phyloP scores from a whole-genome alignment of 148 eudicot genomes.

The Rhododendron mucronatum region DNA sequence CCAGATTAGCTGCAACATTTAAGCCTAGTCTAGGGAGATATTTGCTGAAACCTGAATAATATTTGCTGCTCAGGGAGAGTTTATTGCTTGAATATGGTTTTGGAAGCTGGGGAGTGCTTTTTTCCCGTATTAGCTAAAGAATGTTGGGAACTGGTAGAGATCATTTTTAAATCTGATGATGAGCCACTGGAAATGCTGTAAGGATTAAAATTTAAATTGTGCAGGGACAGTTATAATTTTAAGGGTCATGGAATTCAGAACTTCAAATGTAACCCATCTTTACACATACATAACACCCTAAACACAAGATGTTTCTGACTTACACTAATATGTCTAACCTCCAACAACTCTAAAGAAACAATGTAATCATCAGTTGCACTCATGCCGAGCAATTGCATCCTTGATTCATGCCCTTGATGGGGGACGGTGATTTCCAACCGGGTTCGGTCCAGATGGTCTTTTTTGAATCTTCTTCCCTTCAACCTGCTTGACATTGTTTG shows the following conservation, averaged over 20 bases:
- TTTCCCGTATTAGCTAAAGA: neutral
- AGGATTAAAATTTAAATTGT: neutral
- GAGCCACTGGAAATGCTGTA: neutral
- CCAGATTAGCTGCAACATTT: neutral
- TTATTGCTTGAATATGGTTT: neutral
- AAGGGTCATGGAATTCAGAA: constrained; percentile 3
- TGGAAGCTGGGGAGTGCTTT: neutral
- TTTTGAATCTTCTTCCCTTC: constrained; percentile 37
- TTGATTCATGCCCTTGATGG: constrained; percentile 47
- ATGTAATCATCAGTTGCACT: constrained; percentile 18
- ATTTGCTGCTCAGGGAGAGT: neutral
- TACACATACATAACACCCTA: constrained; percentile 36
- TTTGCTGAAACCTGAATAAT: neutral
- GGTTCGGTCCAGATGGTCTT: constrained; percentile 62
- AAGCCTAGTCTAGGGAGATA: neutral
- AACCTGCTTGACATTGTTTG: constrained; percentile 28
- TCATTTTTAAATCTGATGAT: neutral
- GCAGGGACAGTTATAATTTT: neutral
- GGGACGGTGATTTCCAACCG: constrained; percentile 49
- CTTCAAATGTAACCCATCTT: constrained; percentile 15
- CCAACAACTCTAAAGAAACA: constrained; percentile 9
- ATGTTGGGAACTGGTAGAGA: neutral
- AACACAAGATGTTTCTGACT: constrained; percentile 7
- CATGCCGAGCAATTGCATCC: constrained; percentile 7
- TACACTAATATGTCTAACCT: constrained; percentile 6